Evolutionary conservation across 2,329 filamentous ascomycete species (phyloP), one percentile per base, ranked within the genome.

Genomic region (Colletotrichum destructivum): DNA sequence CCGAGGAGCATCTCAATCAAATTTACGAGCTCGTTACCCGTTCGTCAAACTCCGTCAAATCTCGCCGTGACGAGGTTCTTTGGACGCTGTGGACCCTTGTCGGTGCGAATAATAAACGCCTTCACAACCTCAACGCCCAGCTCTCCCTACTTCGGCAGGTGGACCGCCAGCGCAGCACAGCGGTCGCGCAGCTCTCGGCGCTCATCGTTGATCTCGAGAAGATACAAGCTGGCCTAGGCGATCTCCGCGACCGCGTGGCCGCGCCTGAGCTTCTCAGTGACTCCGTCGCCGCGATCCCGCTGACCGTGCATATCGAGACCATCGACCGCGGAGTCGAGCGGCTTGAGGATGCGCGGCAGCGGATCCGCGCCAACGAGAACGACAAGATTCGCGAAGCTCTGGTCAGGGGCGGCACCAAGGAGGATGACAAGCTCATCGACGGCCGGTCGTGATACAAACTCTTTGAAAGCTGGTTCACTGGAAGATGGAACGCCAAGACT

Each of bases 251-350:
- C 71, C 84, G 91, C 7, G 92, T 95, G 12, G 90, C 89, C 0
- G 87, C 88, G 67, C 92, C 93, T 0, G 91, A 90, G 74, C 79
- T 92, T 12, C 76, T 91, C 13, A 87, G 86, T 2, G 86, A 84
- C 35, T 82, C 83, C 9, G 76, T 76, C 23, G 79, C 76, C 4
- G 82, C 85, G 38, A 85, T 94, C 12, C 92, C 93, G 3, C 83
- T 96, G 5, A 87, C 88, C 62, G 91, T 94, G 52, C 93, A 96
- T 78, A 91, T 96, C 51, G 90, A 94, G 75, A 91, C 90, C 67
- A 94, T 96, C 73, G 87, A 92, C 69, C 84, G 89, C 60, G 92
- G 92, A 0, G 89, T 95, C 1, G 92, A 95, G 80, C 86, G 94
- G 73, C 82, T 96, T 72, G 91, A 94, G 78, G 81, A 83, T 26